These are phyloP conservation scores for Saururus chinensis DNA, from an alignment of 164 flowering plant species.

Conservation along the genomic window DNA sequence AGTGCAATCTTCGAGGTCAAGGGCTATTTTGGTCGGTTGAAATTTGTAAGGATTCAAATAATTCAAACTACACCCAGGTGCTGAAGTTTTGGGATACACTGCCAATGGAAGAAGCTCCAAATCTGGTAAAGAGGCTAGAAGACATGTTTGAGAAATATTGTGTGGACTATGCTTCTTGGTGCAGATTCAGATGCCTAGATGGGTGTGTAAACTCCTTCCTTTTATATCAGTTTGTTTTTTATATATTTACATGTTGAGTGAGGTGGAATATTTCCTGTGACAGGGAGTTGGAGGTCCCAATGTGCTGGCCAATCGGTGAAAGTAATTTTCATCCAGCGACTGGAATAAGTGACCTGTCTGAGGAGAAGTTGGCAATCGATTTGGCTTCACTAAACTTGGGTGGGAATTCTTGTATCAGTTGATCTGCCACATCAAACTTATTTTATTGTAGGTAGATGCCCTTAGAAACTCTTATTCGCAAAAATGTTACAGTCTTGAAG, in stretches of 20 bases:
- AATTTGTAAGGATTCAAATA: conserved; percentile 6
- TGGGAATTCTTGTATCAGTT: not conserved
- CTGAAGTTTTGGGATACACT: conserved; percentile 64
- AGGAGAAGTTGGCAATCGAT: not conserved
- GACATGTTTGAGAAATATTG: conserved; percentile 7
- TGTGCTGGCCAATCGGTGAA: conserved; percentile 30
- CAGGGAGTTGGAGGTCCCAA: conserved; percentile 58
- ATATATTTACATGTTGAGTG: not conserved
- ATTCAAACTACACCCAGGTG: conserved; percentile 16
- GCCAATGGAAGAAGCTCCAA: conserved; percentile 41
- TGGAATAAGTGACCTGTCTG: not conserved
- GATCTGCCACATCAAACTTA: not conserved
- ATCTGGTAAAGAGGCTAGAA: conserved; percentile 23
- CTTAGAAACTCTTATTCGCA: too few relatives aligned
- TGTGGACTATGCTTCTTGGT: conserved; percentile 29
- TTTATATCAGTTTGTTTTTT: not conserved
- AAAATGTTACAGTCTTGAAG: too few relatives aligned
- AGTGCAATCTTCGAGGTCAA: conserved; percentile 15
- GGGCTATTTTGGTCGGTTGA: conserved; percentile 35
- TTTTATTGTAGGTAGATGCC: too few relatives aligned
- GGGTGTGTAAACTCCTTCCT: conserved; percentile 37
- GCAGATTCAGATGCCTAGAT: conserved; percentile 36
- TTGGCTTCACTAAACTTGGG: not conserved
- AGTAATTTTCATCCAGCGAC: not conserved
- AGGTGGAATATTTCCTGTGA: conserved; percentile 11